Base-by-base conservation (phyloP, 2,329 filamentous ascomycete species). In the Trichophyton benhamiae region DNA sequence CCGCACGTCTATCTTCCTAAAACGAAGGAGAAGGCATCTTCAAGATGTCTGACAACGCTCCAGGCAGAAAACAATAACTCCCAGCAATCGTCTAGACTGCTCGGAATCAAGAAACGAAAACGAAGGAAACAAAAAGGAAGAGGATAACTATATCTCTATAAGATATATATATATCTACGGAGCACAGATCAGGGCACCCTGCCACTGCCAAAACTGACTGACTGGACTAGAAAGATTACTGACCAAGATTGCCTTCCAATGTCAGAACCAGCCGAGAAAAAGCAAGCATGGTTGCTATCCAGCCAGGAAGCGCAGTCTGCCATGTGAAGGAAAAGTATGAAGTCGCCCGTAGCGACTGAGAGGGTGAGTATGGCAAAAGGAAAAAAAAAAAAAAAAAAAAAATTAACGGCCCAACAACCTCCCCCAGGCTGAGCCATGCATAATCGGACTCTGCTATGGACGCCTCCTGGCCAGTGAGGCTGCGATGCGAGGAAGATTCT, bases 391-490 rank as follows among this genome's bases (percentile, higher is more conserved):
- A n/a, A n/a, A n/a, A n/a, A n/a, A n/a, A n/a, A 20, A 20, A 20
- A 20, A 20, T 20, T n/a, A n/a, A 27, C 11, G 15, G 5, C 15
- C 9, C 52, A 7, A 6, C 27, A 25, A 33, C 13, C n/a, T 17
- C 8, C 15, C 11, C 52, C n/a, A 4, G n/a, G 52, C 52, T 55
- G 41, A 44, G 15, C 33, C 33, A 38, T 33, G 30, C 52, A 55
- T 36, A n/a, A 30, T 17, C 2, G n/a, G 52, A 36, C 52, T 33
- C 15, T 55, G 52, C 52, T 36, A 17, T 6, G 52, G 52, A 27
- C 52, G 15, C 15, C 52, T 55, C 27, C 27, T 55, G 52, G 52
- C 52, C 52, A 55, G 13, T 55, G 52, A 55, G 52, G 52, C 52
- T 36, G 52, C 27, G 52, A 36, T 36, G 52, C 52, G 27, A 36